A percentile compares a stretch with the other conserved stretches of the same genome.
Evolutionary conservation across 148 eudicot genomes (phyloP).

Genomic region (Fallopia convolvulus): DNA sequence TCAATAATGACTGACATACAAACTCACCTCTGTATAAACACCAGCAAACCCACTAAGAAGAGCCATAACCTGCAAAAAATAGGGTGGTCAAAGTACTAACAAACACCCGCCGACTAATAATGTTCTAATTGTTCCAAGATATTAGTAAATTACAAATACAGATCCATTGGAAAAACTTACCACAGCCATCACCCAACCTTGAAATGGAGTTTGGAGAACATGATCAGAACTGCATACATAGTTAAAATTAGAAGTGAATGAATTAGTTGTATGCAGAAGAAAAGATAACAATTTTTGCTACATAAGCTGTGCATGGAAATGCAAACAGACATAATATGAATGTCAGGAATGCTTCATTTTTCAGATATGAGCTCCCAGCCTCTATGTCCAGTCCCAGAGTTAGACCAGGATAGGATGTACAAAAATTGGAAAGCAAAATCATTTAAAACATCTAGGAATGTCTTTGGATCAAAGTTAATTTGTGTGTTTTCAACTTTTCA

Average conservation of each 20-base stretch:
- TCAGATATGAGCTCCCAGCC: not conserved
- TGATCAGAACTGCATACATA: constrained; percentile 67
- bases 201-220: constrained; percentile 86
- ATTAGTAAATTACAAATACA: not conserved
- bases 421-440: not conserved
- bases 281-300: not conserved
- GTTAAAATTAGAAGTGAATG: not conserved
- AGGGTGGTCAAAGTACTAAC: not conserved
- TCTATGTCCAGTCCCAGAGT: not conserved
- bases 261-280: not conserved
- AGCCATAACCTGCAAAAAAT: constrained; percentile 73
- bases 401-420: not conserved
- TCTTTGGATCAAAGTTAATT: not conserved
- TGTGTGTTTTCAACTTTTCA: not conserved
- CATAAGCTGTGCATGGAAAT: not conserved
- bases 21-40: constrained; percentile 90
- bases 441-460: not conserved
- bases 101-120: not conserved
- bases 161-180: constrained; percentile 39
- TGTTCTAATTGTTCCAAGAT: not conserved
- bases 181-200: constrained; percentile 98
- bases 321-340: not conserved
- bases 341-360: not conserved
- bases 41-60: constrained; percentile 99
- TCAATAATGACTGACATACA: not conserved